phyloP scores from a whole-genome alignment of 208 protist species.

The Trypanosoma mega region DNA sequence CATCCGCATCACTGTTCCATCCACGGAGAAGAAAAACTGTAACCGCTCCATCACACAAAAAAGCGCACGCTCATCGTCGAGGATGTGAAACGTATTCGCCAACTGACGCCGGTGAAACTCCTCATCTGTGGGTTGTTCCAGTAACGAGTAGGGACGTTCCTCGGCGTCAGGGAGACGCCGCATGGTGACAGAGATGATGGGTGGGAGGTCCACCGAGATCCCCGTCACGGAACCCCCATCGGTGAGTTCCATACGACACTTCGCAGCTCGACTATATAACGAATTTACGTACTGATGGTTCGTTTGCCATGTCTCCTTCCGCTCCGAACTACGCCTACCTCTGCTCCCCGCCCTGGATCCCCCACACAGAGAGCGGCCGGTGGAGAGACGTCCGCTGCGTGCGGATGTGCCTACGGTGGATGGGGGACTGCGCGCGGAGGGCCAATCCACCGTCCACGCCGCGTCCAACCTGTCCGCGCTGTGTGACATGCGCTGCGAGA shows the following conservation, averaged over 20 bases:
- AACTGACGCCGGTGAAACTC: slow-evolving; percentile 59
- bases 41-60: slow-evolving; percentile 72
- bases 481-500: too few species aligned
- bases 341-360: neutral
- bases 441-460: too few species aligned
- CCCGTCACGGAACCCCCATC: slow-evolving; percentile 62
- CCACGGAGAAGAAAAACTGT: slow-evolving; percentile 79
- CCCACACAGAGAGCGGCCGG: neutral
- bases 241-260: slow-evolving; percentile 63
- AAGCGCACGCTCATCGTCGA: slow-evolving; percentile 77
- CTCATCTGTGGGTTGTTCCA: slow-evolving; percentile 62
- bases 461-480: too few species aligned
- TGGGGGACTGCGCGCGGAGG: too few species aligned
- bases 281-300: slow-evolving; percentile 25
- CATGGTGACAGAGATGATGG: slow-evolving; percentile 58
- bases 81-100: slow-evolving; percentile 75
- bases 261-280: slow-evolving; percentile 34
- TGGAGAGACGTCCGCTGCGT: too few species aligned
- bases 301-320: neutral
- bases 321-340: neutral
- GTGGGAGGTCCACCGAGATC: slow-evolving; percentile 67
- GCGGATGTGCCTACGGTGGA: too few species aligned
- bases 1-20: slow-evolving; percentile 67
- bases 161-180: slow-evolving; percentile 56
- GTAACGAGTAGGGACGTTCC: slow-evolving; percentile 48